Evolutionary conservation across 106 monocot species (phyloP).

Genomic region (Platanthera zijinensis): DNA sequence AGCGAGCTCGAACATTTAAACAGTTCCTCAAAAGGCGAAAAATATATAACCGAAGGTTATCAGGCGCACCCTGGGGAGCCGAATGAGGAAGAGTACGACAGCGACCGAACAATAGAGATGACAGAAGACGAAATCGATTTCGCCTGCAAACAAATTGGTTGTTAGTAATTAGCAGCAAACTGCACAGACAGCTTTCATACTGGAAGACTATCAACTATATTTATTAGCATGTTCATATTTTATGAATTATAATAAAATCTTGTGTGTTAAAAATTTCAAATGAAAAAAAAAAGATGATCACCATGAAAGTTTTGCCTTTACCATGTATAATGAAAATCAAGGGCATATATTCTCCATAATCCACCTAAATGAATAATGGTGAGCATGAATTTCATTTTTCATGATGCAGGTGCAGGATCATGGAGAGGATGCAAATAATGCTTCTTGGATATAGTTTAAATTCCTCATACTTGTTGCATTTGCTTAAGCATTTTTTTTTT

Average conservation of each 20-base stretch:
- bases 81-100: conserved; percentile 49
- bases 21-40: conserved; percentile 10
- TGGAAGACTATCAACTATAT: neutral
- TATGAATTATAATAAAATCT: neutral
- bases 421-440: no score
- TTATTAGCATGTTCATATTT: neutral
- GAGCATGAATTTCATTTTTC: no score
- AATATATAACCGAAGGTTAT: conserved; percentile 11
- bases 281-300: no score
- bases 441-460: no score
- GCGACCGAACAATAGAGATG: conserved; percentile 91
- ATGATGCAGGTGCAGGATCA: no score
- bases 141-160: conserved; percentile 38
- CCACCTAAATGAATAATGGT: no score
- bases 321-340: no score
- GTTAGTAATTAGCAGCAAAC: conserved; percentile 1
- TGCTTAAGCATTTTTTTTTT: no score
- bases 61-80: neutral
- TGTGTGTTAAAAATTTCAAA: neutral
- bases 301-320: no score
- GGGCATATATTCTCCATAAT: no score
- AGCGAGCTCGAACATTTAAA: conserved; percentile 22
- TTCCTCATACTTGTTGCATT: no score
- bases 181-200: neutral
- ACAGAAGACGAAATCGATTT: conserved; percentile 92